phyloP scores from a whole-genome alignment of 805 yeast species.

The Pichia ethanolica region DNA sequence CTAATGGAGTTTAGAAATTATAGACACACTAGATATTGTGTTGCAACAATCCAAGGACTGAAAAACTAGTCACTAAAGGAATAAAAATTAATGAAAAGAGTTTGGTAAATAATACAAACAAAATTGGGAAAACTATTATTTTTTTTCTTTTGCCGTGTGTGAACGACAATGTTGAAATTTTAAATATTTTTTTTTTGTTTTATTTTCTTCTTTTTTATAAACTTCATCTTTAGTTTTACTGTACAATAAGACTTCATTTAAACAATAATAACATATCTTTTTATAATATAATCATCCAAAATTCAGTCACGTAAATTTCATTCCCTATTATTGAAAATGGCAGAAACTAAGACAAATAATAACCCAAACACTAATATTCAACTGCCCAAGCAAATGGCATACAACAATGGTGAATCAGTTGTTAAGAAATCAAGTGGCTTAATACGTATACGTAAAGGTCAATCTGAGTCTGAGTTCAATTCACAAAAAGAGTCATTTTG shows the following conservation, averaged over 20 bases:
- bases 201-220: too few relatives aligned
- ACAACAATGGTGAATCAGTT: slow-evolving; percentile 34
- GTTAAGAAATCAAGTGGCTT: slow-evolving; percentile 42
- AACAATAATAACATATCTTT: too few relatives aligned
- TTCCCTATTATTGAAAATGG: not conserved
- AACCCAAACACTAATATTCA: slow-evolving; percentile 1
- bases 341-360: not conserved
- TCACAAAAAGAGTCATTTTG: slow-evolving; percentile 45
- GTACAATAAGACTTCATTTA: too few relatives aligned
- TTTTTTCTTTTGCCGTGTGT: too few relatives aligned
- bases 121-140: too few relatives aligned
- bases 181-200: too few relatives aligned
- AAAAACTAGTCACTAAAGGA: slow-evolving; percentile 17
- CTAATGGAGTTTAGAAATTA: slow-evolving; percentile 64
- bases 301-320: too few relatives aligned
- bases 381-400: slow-evolving; percentile 10
- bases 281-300: too few relatives aligned
- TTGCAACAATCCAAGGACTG: slow-evolving; percentile 67
- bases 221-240: too few relatives aligned
- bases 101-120: too few relatives aligned
- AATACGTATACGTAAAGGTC: slow-evolving; percentile 55
- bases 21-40: slow-evolving; percentile 55
- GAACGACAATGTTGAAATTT: too few relatives aligned
- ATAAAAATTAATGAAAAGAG: too few relatives aligned
- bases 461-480: slow-evolving; percentile 55